Base-by-base conservation (phyloP, 345 rosid species). In the Garcia nutans region DNA sequence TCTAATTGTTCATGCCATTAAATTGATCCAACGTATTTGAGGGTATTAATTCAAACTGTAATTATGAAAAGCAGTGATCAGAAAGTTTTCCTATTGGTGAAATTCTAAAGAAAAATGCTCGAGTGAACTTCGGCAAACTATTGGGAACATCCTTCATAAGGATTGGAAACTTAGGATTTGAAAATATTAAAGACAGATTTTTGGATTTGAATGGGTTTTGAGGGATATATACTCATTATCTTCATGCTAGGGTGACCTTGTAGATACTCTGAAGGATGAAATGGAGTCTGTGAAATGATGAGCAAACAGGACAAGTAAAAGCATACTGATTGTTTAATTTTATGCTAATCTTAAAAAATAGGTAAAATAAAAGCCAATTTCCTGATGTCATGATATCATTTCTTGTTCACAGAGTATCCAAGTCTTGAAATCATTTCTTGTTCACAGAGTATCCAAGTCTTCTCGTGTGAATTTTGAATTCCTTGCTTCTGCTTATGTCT, bases 401-500 rank as follows among this genome's bases (percentile, higher is more conserved):
- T 37, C 41, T 37, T 37, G 41, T 37, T 37, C 41, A 5, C 17
- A 6, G 72, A 9, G 49, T 23, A 2, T 65, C 64, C 63, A 23
- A 63, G 11, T 37, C 6, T 16, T 64, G n/a, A n/a, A n/a, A 3
- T 61, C 56, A 23, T 37, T 37, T 37, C 41, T 37, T 37, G 41
- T 37, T 37, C 41, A 5, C 17, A 6, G 72, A 9, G 49, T 23
- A 2, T 65, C 64, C 63, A 23, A 63, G 11, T 37, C 6, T 16
- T 64, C 17, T 9, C 8, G 15, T 33, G 20, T 54, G 54, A 9
- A 10, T 54, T 67, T 20, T 45, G 4, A 20, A 24, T 49, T 23
- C 42, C 37, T 23, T 44, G 72, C 61, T 47, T 68, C 22, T 69
- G 71, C 71, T 75, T 15, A 33, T 76, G 77, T 23, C 65, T 67